phyloP scores from a whole-genome alignment of 495 filamentous ascomycete genomes.

The Choiromyces venosus region DNA sequence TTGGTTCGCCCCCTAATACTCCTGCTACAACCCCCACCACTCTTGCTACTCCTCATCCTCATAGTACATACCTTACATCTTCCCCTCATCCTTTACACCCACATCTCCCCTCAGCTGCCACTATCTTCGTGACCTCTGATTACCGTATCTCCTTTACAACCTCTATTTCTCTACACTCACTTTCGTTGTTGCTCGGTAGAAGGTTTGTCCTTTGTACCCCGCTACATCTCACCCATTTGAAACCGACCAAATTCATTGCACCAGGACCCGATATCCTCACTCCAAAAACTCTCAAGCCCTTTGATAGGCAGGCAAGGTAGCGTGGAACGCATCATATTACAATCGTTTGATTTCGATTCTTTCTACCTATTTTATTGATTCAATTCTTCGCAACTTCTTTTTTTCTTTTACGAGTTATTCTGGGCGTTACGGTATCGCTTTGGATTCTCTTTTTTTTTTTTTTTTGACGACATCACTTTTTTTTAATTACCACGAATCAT shows the following conservation, averaged over 20 bases:
- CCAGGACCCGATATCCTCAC: constrained; percentile 9
- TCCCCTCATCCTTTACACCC: neutral
- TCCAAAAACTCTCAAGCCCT: constrained; percentile 25
- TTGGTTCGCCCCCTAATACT: neutral
- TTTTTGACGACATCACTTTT: constrained; percentile 10
- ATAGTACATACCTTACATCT: neutral
- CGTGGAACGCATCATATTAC: constrained; percentile 32
- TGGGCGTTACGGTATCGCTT: constrained; percentile 19
- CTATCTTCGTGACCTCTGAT: constrained; percentile 20
- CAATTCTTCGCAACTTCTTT: constrained; percentile 13
- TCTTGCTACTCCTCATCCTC: neutral
- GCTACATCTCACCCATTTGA: constrained; percentile 17
- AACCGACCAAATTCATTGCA: constrained; percentile 26
- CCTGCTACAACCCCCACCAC: neutral
- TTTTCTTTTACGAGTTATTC: constrained; percentile 11
- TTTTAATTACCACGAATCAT: neutral
- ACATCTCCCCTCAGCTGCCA: constrained; percentile 6
- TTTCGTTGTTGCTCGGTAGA: constrained; percentile 32
- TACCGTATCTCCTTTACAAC: constrained; percentile 1
- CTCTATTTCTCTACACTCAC: constrained; percentile 27
- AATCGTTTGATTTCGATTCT: constrained; percentile 5
- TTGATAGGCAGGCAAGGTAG: constrained; percentile 32
- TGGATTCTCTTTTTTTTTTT: constrained; percentile 7
- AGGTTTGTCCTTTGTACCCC: neutral
- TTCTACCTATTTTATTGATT: constrained; percentile 6